Evolutionary conservation across 2,329 filamentous ascomycete species (phyloP).

Genomic region (Trichophyton rubrum): DNA sequence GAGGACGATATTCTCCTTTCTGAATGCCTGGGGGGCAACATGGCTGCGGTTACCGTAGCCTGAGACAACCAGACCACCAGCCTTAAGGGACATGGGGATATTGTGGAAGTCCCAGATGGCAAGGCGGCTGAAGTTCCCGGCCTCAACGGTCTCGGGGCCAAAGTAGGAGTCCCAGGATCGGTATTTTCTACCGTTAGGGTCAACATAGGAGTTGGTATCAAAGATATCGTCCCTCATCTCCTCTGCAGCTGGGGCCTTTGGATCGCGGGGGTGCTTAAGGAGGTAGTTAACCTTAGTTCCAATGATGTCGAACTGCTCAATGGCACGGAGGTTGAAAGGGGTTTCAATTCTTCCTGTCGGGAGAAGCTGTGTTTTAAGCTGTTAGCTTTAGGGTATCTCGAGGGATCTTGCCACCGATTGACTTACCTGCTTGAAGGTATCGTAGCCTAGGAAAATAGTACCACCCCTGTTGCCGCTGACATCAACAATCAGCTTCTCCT

Average conservation of each 20-base stretch:
- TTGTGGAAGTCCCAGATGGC: constrained; percentile 16
- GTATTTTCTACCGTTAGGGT: constrained; percentile 26
- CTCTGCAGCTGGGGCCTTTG: constrained; percentile 7
- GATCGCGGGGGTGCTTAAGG: constrained; percentile 9
- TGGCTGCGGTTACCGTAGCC: constrained; percentile 21
- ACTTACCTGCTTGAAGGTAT: constrained; percentile 38
- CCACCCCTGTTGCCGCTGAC: constrained; percentile 51
- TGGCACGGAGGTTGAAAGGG: constrained; percentile 36
- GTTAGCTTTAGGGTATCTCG: no score
- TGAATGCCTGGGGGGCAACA: constrained; percentile 18
- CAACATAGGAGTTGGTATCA: constrained; percentile 14
- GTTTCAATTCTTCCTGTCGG: constrained; percentile 35
- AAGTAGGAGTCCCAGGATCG: constrained; percentile 24
- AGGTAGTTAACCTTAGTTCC: constrained; percentile 19
- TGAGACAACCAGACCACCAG: constrained; percentile 20
- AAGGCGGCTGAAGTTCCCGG: constrained; percentile 27
- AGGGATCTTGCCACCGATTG: no score
- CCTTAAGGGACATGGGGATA: constrained; percentile 16
- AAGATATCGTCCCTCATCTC: constrained; percentile 9
- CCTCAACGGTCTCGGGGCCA: constrained; percentile 18
- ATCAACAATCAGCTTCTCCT: constrained; percentile 54
- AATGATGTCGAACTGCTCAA: constrained; percentile 29
- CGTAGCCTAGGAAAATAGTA: constrained; percentile 34
- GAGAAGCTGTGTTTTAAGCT: constrained; percentile 29
- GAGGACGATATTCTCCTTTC: constrained; percentile 26